Evolutionary conservation across 352 stramenopile genomes (phyloP).

Genomic region (Pythium grandisporangium): DNA sequence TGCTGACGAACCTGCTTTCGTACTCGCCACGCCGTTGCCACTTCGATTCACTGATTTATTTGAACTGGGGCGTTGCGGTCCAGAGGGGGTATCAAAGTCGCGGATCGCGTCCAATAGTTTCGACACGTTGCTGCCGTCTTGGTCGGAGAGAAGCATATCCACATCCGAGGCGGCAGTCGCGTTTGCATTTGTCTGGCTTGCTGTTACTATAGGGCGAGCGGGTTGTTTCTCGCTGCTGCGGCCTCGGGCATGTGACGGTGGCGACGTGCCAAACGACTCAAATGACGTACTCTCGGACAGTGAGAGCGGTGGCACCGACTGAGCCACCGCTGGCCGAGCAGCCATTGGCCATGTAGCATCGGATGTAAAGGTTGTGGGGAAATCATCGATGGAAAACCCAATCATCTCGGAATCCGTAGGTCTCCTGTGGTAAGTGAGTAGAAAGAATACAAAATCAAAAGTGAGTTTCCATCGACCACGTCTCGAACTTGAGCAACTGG

Average conservation of each 20-base stretch:
- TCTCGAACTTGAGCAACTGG: neutral
- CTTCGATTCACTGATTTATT: constrained; percentile 2
- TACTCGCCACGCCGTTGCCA: too few species aligned
- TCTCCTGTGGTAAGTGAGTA: constrained; percentile 7
- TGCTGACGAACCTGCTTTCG: neutral
- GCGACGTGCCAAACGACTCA: constrained; percentile 5
- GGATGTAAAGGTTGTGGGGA: constrained; percentile 35
- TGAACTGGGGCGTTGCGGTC: too few species aligned
- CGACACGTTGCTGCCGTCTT: constrained; percentile 48
- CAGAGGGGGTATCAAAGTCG: constrained; percentile 49
- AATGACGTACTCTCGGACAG: constrained; percentile 10
- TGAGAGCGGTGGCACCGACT: too few species aligned
- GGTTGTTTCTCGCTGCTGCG: neutral
- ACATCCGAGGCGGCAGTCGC: constrained; percentile 1
- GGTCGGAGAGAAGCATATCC: constrained; percentile 45
- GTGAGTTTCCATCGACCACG: constrained; percentile 1
- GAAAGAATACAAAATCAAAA: neutral
- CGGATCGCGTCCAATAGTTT: constrained; percentile 62
- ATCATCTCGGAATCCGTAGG: constrained; percentile 47
- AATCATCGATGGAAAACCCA: constrained; percentile 59
- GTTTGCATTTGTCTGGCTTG: neutral
- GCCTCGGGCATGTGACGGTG: neutral
- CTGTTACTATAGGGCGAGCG: too few species aligned
- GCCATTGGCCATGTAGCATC: constrained; percentile 31
- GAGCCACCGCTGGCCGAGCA: constrained; percentile 5